phyloP scores from a whole-genome alignment of 441 rosid species.

The Macaranga tanarius region DNA sequence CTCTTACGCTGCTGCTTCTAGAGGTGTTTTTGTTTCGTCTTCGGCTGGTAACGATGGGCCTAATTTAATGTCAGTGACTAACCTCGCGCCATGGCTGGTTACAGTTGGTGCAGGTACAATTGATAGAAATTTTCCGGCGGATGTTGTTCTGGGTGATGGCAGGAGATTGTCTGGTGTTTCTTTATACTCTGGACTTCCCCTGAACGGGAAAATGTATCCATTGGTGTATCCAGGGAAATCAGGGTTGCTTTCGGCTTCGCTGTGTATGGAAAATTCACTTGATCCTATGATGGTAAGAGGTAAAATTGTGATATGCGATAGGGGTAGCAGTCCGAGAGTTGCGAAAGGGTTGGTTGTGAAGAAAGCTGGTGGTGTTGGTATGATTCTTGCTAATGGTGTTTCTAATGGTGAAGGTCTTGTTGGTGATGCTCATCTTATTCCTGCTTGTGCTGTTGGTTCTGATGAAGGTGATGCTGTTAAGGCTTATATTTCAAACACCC shows the following conservation, averaged over 20 bases:
- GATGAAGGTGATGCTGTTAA: conserved; percentile 62
- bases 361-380: conserved; percentile 76
- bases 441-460: conserved; percentile 70
- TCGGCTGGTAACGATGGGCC: conserved; percentile 77
- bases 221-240: conserved; percentile 70
- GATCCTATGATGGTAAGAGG: conserved; percentile 59
- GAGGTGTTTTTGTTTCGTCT: conserved; percentile 58
- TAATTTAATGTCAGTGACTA: conserved; percentile 62
- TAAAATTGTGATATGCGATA: conserved; percentile 67
- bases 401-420: conserved; percentile 79
- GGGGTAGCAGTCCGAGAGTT: conserved; percentile 70
- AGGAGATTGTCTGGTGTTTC: conserved; percentile 59
- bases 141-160: conserved; percentile 57
- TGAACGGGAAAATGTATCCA: conserved; percentile 60
- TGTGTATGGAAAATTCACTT: conserved; percentile 74
- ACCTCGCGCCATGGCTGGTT: conserved; percentile 67
- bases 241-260: conserved; percentile 53
- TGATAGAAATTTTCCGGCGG: conserved; percentile 65
- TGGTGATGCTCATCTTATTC: conserved; percentile 75
- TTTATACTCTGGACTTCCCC: conserved; percentile 53
- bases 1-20: conserved; percentile 53
- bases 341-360: conserved; percentile 76
- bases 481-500: conserved; percentile 41
- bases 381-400: conserved; percentile 72
- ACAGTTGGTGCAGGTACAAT: conserved; percentile 71